Evolutionary conservation across 2,329 filamentous ascomycete genomes (phyloP).

Genomic region (Coccinonectria pachysandricola): DNA sequence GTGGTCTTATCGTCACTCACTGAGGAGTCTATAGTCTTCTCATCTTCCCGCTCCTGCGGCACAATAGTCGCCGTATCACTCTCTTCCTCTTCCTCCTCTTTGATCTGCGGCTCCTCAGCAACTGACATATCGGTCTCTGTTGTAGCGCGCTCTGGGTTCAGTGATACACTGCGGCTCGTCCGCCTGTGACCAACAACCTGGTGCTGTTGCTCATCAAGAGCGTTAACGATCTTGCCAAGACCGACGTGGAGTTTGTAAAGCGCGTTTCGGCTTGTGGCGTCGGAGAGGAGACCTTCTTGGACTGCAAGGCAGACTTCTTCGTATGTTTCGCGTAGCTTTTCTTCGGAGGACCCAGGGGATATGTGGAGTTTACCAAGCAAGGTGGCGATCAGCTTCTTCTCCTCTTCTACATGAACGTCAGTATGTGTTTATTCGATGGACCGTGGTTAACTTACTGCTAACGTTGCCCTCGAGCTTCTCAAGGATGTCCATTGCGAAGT

Average conservation of each 20-base stretch:
- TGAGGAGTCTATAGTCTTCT: no score
- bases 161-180: slow-evolving; percentile 35
- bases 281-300: slow-evolving; percentile 48
- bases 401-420: slow-evolving; percentile 52
- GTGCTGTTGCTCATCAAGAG: slow-evolving; percentile 36
- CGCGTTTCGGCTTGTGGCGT: slow-evolving; percentile 52
- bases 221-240: slow-evolving; percentile 57
- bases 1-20: background rate
- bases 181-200: slow-evolving; percentile 27
- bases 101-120: slow-evolving; percentile 33
- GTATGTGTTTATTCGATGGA: slow-evolving; percentile 7
- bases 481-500: slow-evolving; percentile 67
- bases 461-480: slow-evolving; percentile 59
- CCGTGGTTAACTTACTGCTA: slow-evolving; percentile 46
- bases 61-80: slow-evolving; percentile 24
- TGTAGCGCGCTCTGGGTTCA: slow-evolving; percentile 19
- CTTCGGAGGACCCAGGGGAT: slow-evolving; percentile 51
- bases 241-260: slow-evolving; percentile 59
- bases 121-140: slow-evolving; percentile 31
- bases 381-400: slow-evolving; percentile 70
- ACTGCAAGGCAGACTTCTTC: slow-evolving; percentile 51
- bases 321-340: slow-evolving; percentile 48
- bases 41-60: slow-evolving; percentile 18
- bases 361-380: slow-evolving; percentile 78
- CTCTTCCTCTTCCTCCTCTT: slow-evolving; percentile 38